Evolutionary conservation across 1,139 yeast genomes (phyloP).

Genomic region (Insectozyma bohioensis): DNA sequence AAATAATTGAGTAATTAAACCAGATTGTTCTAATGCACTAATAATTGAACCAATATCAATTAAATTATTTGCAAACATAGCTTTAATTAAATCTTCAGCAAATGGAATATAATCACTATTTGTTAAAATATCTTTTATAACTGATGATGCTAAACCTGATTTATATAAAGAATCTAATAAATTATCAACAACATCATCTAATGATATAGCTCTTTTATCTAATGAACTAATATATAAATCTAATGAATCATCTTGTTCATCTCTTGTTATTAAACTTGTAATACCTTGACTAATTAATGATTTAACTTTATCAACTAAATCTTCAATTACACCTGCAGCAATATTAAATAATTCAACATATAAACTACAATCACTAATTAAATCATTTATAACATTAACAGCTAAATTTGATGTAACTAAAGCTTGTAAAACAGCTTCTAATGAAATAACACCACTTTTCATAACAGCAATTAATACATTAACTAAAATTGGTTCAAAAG

Average conservation of each 20-base stretch:
- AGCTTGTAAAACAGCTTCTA: constrained; percentile 35
- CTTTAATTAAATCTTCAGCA: constrained; percentile 33
- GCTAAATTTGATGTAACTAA: constrained; percentile 42
- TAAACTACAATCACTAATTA: constrained; percentile 42
- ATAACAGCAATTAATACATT: constrained; percentile 31
- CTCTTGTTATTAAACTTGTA: constrained; percentile 19
- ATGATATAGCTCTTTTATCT: constrained; percentile 26
- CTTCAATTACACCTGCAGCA: constrained; percentile 29
- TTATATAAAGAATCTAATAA: constrained; percentile 41
- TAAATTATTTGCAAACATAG: constrained; percentile 31
- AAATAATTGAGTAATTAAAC: constrained; percentile 37
- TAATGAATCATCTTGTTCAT: constrained; percentile 11
- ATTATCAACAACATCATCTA: constrained; percentile 32
- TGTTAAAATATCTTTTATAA: constrained; percentile 40
- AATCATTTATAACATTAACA: constrained; percentile 35
- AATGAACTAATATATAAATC: constrained; percentile 10
- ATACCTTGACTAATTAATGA: constrained; percentile 22
- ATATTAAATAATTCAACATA: constrained; percentile 37
- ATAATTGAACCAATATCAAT: constrained; percentile 28
- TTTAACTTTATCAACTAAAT: constrained; percentile 32
- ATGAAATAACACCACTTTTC: constrained; percentile 33
- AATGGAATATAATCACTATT: constrained; percentile 40
- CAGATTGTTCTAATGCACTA: constrained; percentile 36
- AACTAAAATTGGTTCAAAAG: constrained; percentile 37
- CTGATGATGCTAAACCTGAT: constrained; percentile 45